Evolutionary conservation across 371 early-diverging fungal species (phyloP), one percentile per base, ranked within the genome.

Genomic region (Mucor circinelloides): DNA sequence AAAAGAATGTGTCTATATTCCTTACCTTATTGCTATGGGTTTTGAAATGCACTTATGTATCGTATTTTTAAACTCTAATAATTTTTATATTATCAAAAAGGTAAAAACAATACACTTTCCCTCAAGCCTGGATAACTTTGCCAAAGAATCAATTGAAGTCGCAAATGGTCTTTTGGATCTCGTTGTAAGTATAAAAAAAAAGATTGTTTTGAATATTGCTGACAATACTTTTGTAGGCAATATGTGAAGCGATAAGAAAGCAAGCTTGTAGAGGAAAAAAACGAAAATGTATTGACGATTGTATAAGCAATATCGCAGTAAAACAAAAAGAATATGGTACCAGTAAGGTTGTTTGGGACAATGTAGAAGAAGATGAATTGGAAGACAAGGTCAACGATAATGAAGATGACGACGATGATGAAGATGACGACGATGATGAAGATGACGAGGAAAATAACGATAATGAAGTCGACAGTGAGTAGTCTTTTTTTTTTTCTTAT

Each of bases 131-230:
- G 13, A 17, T 3, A 30, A 44, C 44, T 31, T 66, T 66, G 38
- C 13, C 31, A 23, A 60, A 60, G 60, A 60, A 60, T 66, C 55
- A 2, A 60, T 60, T 54, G 55, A 55, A 60, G 25, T 66, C 31
- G 60, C 44, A 55, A 66, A 66, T 42, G 67, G 60, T 60, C 60
- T 66, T 60, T 60, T 66, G 67, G 60, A 66, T 40, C 67, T 60
- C 38, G 54, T 66, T 55, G 67, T 60, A 60, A 66, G 59, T 60
- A 55, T 21, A 60, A 40, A 42, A 32, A 64, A 66, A 65, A 46
- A 58, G 27, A 58, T 58, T 50, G 27, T 65, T 48, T 65, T 58
- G 59, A 52, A 52, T 66, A 48, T 66, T 50, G 59, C 19, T 59
- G 59, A 66, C 59, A 59, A 58, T 50, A 52, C 19, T n/a, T 59